These are phyloP conservation scores for Zelonia costaricensis DNA, from an alignment of 208 protist species.

Conservation along the genomic window DNA sequence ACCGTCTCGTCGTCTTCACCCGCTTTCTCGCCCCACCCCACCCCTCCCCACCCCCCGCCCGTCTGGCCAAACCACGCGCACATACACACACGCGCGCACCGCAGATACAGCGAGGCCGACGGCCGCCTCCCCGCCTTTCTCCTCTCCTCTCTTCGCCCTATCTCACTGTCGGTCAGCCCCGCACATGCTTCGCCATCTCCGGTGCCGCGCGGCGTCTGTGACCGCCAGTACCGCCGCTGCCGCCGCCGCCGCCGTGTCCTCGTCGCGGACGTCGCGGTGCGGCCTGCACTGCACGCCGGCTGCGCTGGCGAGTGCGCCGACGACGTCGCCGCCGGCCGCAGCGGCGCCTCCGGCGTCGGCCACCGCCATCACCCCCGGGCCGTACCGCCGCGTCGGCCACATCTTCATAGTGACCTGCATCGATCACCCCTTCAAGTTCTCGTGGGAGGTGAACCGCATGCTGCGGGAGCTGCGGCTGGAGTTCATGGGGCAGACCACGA, in stretches of 20 bases:
- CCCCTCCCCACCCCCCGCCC: no score
- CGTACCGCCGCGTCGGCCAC: constrained; percentile 80
- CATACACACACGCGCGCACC: neutral
- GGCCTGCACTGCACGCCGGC: neutral
- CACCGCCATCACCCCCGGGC: constrained; percentile 42
- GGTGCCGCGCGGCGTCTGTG: neutral
- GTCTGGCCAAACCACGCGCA: no score
- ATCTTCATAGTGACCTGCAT: constrained; percentile 83
- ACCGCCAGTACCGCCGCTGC: neutral
- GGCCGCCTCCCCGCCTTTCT: no score
- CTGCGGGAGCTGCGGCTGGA: constrained; percentile 82
- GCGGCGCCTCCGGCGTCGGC: constrained; percentile 11
- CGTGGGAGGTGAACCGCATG: constrained; percentile 85
- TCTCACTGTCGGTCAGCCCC: neutral
- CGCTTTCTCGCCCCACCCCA: no score
- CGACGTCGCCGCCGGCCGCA: neutral
- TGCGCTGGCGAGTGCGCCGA: neutral
- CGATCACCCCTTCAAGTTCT: constrained; percentile 85
- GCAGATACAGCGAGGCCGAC: no score
- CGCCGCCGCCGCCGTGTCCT: neutral
- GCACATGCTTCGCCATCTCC: neutral
- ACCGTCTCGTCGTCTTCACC: no score
- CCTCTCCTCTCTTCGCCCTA: neutral
- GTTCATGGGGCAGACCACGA: constrained; percentile 82
- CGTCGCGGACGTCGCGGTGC: neutral